phyloP scores from a whole-genome alignment of 805 yeast species.

The Kodamaea nitidulidarum region DNA sequence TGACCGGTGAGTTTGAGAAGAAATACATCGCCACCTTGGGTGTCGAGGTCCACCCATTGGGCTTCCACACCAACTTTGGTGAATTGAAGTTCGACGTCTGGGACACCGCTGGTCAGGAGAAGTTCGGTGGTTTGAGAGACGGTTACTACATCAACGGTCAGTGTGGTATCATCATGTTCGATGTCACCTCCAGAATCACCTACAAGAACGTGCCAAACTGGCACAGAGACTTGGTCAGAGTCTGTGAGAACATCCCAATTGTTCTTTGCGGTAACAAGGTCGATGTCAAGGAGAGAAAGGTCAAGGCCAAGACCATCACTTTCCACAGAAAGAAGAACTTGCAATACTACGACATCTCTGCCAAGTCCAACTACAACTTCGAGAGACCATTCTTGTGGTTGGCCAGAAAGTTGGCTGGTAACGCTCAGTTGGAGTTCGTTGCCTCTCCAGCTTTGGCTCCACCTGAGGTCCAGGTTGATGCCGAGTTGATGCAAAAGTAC shows the following conservation, averaged over 20 bases:
- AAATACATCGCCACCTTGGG: conserved; percentile 98
- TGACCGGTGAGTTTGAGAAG: conserved; percentile 99
- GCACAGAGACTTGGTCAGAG: conserved; percentile 99
- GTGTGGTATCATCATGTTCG: conserved; percentile 99
- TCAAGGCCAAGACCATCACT: conserved; percentile 98
- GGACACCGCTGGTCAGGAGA: conserved; percentile 99
- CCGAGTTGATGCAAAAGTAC: conserved; percentile 94
- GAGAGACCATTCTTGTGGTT: conserved; percentile 99
- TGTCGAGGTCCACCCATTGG: conserved; percentile 98
- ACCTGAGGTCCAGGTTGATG: conserved; percentile 97
- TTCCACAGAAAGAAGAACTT: conserved; percentile 99
- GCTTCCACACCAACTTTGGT: conserved; percentile 97
- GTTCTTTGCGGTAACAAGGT: conserved; percentile 99
- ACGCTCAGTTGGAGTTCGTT: conserved; percentile 96
- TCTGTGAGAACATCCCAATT: conserved; percentile 98
- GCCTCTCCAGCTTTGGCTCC: conserved; percentile 99
- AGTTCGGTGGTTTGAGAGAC: conserved; percentile 99
- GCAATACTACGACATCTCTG: conserved; percentile 99
- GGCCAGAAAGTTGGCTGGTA: conserved; percentile 98
- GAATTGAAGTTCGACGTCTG: conserved; percentile 98
- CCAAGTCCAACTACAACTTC: conserved; percentile 98
- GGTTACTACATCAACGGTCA: conserved; percentile 99
- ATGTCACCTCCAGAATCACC: conserved; percentile 98
- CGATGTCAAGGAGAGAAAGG: conserved; percentile 99
- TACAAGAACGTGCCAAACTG: conserved; percentile 99